Evolutionary conservation across 495 filamentous ascomycete species (phyloP).

Genomic region (Penicillium canariense): DNA sequence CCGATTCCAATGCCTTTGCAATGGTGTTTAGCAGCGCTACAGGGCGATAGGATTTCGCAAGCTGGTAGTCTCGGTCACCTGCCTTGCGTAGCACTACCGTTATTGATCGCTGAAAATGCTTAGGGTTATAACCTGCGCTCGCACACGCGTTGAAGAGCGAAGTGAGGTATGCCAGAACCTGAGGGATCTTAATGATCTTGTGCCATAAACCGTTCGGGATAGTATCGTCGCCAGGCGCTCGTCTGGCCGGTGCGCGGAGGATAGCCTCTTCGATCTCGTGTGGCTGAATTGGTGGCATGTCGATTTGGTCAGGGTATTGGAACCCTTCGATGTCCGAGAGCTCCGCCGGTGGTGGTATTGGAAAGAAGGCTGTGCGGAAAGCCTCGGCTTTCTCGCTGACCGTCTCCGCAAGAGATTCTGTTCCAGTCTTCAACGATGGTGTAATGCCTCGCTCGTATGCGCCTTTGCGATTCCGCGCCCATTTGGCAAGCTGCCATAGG

Average conservation of each 20-base stretch:
- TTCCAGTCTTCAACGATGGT: neutral
- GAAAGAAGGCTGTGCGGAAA: conserved; percentile 5
- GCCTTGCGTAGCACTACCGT: no score
- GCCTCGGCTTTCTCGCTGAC: conserved; percentile 1
- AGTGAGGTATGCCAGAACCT: neutral
- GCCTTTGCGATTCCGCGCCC: neutral
- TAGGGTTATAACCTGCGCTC: conserved; percentile 8
- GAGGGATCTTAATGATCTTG: neutral
- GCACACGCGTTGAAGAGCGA: conserved; percentile 8
- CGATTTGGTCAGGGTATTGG: neutral
- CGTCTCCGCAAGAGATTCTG: neutral
- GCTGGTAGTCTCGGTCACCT: no score
- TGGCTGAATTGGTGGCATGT: neutral
- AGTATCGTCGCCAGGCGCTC: conserved; percentile 9
- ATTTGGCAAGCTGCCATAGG: conserved; percentile 13
- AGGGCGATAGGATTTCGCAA: no score
- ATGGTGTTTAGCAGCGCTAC: no score
- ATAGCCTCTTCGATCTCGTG: conserved; percentile 7
- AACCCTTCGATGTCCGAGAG: neutral
- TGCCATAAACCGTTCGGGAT: conserved; percentile 12
- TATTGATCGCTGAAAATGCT: no score
- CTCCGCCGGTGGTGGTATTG: conserved; percentile 5
- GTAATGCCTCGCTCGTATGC: neutral
- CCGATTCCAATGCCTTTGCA: no score
- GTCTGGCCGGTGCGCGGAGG: neutral